Base-by-base conservation (phyloP, 371 early-diverging fungal genomes). In the Rhizoclosmatium hyalinum region DNA sequence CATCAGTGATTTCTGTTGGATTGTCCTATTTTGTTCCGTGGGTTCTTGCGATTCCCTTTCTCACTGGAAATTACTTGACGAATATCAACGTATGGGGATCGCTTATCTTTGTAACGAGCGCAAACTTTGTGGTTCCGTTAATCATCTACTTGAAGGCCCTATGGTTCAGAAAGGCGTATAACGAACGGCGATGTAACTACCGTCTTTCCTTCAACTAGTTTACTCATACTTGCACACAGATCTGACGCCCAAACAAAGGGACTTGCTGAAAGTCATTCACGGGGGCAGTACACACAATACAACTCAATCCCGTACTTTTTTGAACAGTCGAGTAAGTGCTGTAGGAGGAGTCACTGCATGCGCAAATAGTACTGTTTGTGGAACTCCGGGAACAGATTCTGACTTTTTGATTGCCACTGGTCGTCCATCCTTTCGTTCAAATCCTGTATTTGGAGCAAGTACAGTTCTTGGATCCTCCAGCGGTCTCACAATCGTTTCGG, bases 101-200 rank as follows among this genome's bases (percentile, higher is more conserved):
- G 8, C 62, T 81, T n/a, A 71, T 76, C 5, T 77, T 81, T 47
- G 77, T 77, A 3, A 55, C 79, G 10, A n/a, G 65, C 41, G 75
- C 75, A 14, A 81, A 81, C 67, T 81, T 81, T 60, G 70, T 79
- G n/a, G 72, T 81, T 5, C 81, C 81, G 6, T 45, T 81, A 19
- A 14, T 74, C 17, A 73, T 81, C 19, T 81, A 81, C 63, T 43
- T 79, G 42, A 76, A 79, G 65, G 75, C 76, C 46, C 24, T 72
- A 21, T 46, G 39, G 24, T 81, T 81, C 66, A 57, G 81, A 21
- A 65, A 75, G 53, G 65, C 53, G 39, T 81, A 76, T 61, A 81
- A 81, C 50, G 24, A 68, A 44, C 19, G 62, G 41, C 24, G 81
- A 80, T 64, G 76, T 76, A 44, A 60, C n/a, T 73, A 6, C 24